Evolutionary conservation across 768 basidiomycete species (phyloP), one percentile per base, ranked within the genome.

Genomic region (Amanita subjunquillea): DNA sequence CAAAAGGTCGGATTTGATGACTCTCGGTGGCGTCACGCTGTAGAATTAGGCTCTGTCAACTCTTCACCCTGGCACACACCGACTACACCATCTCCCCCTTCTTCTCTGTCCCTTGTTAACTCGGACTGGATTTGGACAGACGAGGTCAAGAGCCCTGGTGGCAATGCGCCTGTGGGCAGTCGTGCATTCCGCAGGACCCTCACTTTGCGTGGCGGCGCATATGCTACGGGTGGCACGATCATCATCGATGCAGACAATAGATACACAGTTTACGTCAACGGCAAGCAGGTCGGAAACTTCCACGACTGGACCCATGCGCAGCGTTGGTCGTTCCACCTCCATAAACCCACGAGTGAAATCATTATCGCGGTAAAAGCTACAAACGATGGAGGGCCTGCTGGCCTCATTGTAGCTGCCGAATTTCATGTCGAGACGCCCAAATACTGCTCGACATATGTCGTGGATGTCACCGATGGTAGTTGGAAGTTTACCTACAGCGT

Each of bases 41-140:
- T 62, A 46, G 58, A 58, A 7, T 50, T 63, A 53, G 65, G 60
- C 6, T 56, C 50, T 4, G 55, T 58, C 30, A 56, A 55, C 9
- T 47, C 20, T 32, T 0, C 29, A 7, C 51, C 51, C 9, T 52
- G 29, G 25, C 25, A 56, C 22, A 10, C 54, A 15, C 55, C 62
- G 20, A n/a, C 37, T 13, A 42, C 57, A 25, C 60, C 48, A 42
- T 56, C 51, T 44, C 56, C 55, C 48, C 44, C 59, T 49, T 60
- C 59, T 17, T 57, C 49, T 6, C 60, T 64, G n/a, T 57, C 61
- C 4, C 58, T 66, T 42, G 55, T 57, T 2, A 44, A 57, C 27
- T 59, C 66, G 5, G 41, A 50, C 9, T 68, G 66, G 66, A 67
- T 69, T 25, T 69, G 68, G 67, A 65, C 68, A 34, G 62, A 60